phyloP scores from a whole-genome alignment of 1,284 basidiomycete genomes.

The Rhodotorula sp. region DNA sequence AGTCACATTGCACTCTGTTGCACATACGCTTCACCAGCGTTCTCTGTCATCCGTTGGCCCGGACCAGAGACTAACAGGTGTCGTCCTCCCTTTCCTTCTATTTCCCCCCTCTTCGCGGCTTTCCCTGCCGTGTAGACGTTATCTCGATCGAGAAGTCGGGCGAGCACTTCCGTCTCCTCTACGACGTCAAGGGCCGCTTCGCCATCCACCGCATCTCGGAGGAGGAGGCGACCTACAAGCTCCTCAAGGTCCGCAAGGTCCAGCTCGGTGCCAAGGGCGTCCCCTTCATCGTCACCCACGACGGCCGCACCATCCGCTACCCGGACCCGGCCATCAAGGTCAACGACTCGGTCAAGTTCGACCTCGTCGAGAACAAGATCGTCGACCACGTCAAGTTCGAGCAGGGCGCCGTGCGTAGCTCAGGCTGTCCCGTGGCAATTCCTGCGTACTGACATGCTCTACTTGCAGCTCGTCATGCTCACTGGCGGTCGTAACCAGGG shows the following conservation, averaged over 20 bases:
- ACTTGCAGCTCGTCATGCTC: conserved; percentile 74
- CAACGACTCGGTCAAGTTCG: conserved; percentile 98
- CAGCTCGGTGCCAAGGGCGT: conserved; percentile 92
- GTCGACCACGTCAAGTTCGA: conserved; percentile 94
- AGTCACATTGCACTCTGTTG: conserved; percentile 46
- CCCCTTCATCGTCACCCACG: conserved; percentile 96
- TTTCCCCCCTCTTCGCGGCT: conserved; percentile 10
- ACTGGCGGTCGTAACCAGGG: conserved; percentile 99
- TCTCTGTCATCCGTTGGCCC: conserved; percentile 14
- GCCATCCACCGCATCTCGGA: conserved; percentile 99
- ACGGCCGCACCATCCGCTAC: conserved; percentile 99
- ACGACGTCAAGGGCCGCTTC: conserved; percentile 99
- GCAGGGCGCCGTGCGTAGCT: conserved; percentile 68
- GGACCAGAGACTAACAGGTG: conserved; percentile 24
- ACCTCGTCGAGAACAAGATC: conserved; percentile 92
- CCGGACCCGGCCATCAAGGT: conserved; percentile 94
- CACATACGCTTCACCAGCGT: conserved; percentile 8
- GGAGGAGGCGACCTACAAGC: conserved; percentile 98
- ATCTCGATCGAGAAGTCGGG: conserved; percentile 97
- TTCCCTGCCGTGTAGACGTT: conserved; percentile 65
- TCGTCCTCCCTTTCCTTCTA: conserved; percentile 9
- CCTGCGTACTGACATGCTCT: too few relatives aligned
- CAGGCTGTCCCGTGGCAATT: neutral
- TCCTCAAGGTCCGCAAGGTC: conserved; percentile 91
- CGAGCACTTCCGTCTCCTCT: conserved; percentile 99